Base-by-base conservation (phyloP, 139 green algal species). In the Ettlia oleoabundans region DNA sequence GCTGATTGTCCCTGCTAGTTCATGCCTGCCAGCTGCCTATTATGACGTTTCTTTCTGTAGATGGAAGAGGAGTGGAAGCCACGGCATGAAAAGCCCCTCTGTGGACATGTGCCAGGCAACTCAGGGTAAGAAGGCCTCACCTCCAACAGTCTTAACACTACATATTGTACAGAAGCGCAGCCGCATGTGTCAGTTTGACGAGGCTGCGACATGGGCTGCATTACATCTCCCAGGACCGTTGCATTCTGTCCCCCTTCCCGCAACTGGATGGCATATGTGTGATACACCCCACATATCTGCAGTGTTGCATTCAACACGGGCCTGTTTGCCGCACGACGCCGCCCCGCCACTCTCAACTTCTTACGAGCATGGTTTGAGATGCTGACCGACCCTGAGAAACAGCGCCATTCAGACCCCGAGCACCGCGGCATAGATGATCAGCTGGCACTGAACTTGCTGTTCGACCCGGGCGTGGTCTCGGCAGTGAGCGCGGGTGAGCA, bases 221-320 rank as follows among this genome's bases (percentile, higher is more conserved):
- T n/a, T n/a, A n/a, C n/a, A n/a, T n/a, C n/a, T n/a, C n/a, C n/a
- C n/a, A n/a, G n/a, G n/a, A n/a, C n/a, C n/a, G n/a, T n/a, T n/a
- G n/a, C n/a, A n/a, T n/a, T n/a, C n/a, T n/a, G n/a, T n/a, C n/a
- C n/a, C n/a, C n/a, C n/a, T n/a, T n/a, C n/a, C n/a, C n/a, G n/a
- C n/a, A n/a, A n/a, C n/a, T n/a, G n/a, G n/a, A n/a, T n/a, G n/a
- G n/a, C n/a, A n/a, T n/a, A n/a, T n/a, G n/a, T n/a, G n/a, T n/a
- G n/a, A n/a, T n/a, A n/a, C n/a, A n/a, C n/a, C 47, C 10, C 47
- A 58, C 47, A 58, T 58, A 15, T 15, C 47, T 24, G 47, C 47
- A 58, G 15, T 58, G 10, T 58, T 58, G 47, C 58, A 28, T 81
- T 82, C 70, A 88, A 88, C 63, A 85, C 73, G 15, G 84, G 84